These are phyloP conservation scores for Hibiscus syriacus DNA, from an alignment of 345 rosid species.

Conservation along the genomic window DNA sequence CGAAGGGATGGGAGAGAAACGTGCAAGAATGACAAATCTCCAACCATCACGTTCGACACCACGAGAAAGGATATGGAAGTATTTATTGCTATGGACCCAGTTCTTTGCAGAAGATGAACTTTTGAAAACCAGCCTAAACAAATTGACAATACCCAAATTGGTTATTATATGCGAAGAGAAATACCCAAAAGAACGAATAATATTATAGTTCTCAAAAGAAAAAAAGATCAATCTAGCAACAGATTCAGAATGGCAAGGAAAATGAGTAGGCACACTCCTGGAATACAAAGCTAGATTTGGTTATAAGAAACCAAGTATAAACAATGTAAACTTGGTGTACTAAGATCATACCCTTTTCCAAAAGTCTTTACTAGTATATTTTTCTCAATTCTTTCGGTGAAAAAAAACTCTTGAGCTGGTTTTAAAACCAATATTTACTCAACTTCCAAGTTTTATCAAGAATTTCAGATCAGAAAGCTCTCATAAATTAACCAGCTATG, in stretches of 20 bases:
- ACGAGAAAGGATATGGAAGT: conserved; percentile 61
- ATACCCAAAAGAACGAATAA: not conserved
- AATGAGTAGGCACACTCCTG: not conserved
- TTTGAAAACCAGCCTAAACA: conserved; percentile 62
- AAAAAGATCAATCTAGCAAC: not conserved
- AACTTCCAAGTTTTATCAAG: not conserved
- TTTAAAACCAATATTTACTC: too few relatives aligned
- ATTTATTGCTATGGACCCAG: conserved; percentile 64
- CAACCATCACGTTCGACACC: conserved; percentile 94
- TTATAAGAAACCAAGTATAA: not conserved
- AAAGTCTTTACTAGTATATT: too few relatives aligned
- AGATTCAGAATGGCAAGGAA: not conserved
- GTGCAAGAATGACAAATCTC: conserved; percentile 91
- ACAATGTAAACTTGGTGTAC: not conserved
- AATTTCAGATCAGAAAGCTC: not conserved
- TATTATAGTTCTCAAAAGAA: not conserved
- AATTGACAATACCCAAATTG: not conserved
- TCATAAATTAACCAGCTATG: not conserved
- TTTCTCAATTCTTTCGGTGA: too few relatives aligned
- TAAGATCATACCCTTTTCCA: too few relatives aligned
- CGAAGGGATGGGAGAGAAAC: conserved; percentile 91
- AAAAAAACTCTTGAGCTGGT: too few relatives aligned
- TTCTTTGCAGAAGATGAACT: conserved; percentile 57
- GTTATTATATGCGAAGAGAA: not conserved
- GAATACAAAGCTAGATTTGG: not conserved